phyloP scores from a whole-genome alignment of 495 filamentous ascomycete genomes.

The Penicillium bovifimosum region DNA sequence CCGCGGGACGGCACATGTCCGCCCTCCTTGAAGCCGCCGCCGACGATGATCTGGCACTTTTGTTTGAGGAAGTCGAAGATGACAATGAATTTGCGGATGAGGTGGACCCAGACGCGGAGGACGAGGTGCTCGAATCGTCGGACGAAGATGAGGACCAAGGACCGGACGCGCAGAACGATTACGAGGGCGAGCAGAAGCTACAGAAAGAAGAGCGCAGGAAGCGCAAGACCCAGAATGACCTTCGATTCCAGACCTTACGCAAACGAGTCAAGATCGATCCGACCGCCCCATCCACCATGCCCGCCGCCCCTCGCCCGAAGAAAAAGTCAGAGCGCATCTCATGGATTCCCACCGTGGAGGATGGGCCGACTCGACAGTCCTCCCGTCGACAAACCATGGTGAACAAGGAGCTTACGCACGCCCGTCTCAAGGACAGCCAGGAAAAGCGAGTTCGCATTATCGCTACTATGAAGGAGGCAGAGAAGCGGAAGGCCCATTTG shows the following conservation, averaged over 20 bases:
- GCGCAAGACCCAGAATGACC: constrained; percentile 61
- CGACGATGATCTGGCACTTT: constrained; percentile 70
- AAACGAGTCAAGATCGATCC: constrained; percentile 65
- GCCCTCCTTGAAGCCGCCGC: constrained; percentile 71
- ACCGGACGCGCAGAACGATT: constrained; percentile 53
- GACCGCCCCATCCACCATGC: constrained; percentile 41
- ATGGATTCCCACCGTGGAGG: constrained; percentile 76
- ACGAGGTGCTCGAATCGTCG: constrained; percentile 76
- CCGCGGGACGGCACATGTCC: constrained; percentile 80
- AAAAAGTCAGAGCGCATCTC: constrained; percentile 91
- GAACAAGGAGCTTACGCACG: constrained; percentile 77
- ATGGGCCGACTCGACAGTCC: constrained; percentile 76
- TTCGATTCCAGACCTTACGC: constrained; percentile 43
- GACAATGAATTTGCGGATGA: constrained; percentile 73
- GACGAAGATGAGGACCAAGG: constrained; percentile 71
- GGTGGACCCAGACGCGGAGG: constrained; percentile 61
- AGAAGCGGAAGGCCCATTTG: constrained; percentile 65
- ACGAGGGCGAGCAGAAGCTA: constrained; percentile 60
- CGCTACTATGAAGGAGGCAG: constrained; percentile 81
- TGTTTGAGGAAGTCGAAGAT: constrained; percentile 82
- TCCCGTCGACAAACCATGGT: constrained; percentile 75
- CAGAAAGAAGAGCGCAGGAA: constrained; percentile 68
- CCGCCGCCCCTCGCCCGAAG: constrained; percentile 59
- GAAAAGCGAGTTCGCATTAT: constrained; percentile 71
- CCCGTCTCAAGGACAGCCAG: constrained; percentile 78